These are phyloP conservation scores for Geranium incanum DNA, from an alignment of 441 rosid species.

Conservation along the genomic window DNA sequence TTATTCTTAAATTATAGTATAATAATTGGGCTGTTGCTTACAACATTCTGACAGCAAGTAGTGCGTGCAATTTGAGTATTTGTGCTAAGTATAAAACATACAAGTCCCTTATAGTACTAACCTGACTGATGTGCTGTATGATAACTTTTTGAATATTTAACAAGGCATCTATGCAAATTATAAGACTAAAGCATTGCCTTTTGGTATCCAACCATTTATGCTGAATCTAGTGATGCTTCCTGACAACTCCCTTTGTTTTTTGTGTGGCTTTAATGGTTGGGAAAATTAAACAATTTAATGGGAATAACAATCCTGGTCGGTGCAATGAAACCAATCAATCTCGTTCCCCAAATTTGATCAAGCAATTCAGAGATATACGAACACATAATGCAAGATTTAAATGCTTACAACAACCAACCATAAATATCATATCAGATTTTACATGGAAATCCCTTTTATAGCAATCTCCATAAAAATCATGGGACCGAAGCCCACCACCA, in stretches of 20 bases:
- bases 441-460: background rate
- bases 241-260: background rate
- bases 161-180: background rate
- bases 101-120: background rate
- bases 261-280: background rate
- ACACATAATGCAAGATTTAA: background rate
- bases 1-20: background rate
- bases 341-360: background rate
- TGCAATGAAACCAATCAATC: background rate
- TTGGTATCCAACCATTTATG: background rate
- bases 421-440: background rate
- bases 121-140: background rate
- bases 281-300: background rate
- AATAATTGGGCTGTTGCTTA: background rate
- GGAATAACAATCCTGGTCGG: background rate
- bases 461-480: no score
- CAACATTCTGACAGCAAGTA: background rate
- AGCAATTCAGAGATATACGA: background rate
- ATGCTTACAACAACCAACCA: background rate
- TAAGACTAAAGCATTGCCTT: background rate
- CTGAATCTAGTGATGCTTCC: constrained; percentile 2
- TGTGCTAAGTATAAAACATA: background rate
- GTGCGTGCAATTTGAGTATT: background rate
- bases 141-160: background rate
- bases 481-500: no score